Evolutionary conservation across 2,329 filamentous ascomycete genomes (phyloP).

Genomic region (Colletotrichum cuscutae): DNA sequence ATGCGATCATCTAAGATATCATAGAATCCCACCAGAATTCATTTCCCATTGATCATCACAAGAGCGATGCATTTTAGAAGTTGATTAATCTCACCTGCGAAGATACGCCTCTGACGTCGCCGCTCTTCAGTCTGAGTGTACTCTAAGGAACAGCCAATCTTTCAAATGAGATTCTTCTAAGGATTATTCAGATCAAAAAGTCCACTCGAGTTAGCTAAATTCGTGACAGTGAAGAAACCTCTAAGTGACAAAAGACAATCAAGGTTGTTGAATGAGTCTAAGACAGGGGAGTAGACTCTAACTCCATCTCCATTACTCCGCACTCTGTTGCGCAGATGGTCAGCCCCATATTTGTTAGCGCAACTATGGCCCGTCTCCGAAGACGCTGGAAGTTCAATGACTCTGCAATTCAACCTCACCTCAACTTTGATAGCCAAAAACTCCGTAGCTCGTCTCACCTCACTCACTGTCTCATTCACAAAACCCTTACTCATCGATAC

Average conservation of each 20-base stretch:
- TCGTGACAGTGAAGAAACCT: too few relatives aligned
- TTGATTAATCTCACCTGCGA: too few relatives aligned
- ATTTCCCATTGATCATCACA: too few relatives aligned
- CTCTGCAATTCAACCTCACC: slow-evolving; percentile 3
- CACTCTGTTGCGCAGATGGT: background rate
- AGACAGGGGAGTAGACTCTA: background rate
- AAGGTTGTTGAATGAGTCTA: background rate
- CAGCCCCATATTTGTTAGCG: slow-evolving; percentile 15
- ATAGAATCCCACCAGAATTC: too few relatives aligned
- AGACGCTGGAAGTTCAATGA: slow-evolving; percentile 26
- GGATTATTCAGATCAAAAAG: too few relatives aligned
- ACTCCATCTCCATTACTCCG: background rate
- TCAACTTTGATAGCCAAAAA: background rate
- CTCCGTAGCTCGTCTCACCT: background rate
- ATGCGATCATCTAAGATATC: too few relatives aligned
- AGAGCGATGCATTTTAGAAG: too few relatives aligned
- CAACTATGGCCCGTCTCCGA: background rate
- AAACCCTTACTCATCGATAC: background rate
- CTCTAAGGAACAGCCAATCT: too few relatives aligned
- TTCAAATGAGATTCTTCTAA: too few relatives aligned
- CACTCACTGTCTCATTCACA: background rate
- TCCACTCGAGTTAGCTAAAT: too few relatives aligned
- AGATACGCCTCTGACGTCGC: background rate
- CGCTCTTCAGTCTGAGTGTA: slow-evolving; percentile 10
- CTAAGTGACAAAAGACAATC: background rate